phyloP scores from a whole-genome alignment of 805 yeast genomes.

The Kockiozyma suomiensis region DNA sequence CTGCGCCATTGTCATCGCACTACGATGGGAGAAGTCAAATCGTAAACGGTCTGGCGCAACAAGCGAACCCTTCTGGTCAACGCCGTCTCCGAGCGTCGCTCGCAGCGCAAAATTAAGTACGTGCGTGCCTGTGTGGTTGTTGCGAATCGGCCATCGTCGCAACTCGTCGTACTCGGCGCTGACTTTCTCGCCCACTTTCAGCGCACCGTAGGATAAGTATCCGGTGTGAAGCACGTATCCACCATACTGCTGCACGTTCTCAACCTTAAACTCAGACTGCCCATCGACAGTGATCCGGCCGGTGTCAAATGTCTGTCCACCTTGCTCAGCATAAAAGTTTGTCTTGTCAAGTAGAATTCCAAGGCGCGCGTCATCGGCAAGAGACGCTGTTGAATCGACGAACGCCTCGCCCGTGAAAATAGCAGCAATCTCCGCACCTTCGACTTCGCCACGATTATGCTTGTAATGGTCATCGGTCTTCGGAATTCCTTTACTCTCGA shows the following conservation, averaged over 20 bases:
- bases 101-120: slow-evolving; percentile 86
- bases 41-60: slow-evolving; percentile 95
- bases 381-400: slow-evolving; percentile 49
- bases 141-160: slow-evolving; percentile 94
- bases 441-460: slow-evolving; percentile 68
- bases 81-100: slow-evolving; percentile 79
- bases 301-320: slow-evolving; percentile 97
- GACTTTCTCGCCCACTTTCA: slow-evolving; percentile 67
- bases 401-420: slow-evolving; percentile 64
- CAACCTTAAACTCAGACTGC: slow-evolving; percentile 80
- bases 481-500: slow-evolving; percentile 61
- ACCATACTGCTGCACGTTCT: slow-evolving; percentile 87
- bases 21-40: slow-evolving; percentile 94
- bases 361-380: slow-evolving; percentile 54
- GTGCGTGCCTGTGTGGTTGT: slow-evolving; percentile 98
- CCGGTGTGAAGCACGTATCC: slow-evolving; percentile 98
- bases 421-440: slow-evolving; percentile 64
- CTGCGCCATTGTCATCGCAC: slow-evolving; percentile 73
- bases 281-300: slow-evolving; percentile 93
- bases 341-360: slow-evolving; percentile 89
- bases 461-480: slow-evolving; percentile 84
- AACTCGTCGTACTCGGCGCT: slow-evolving; percentile 88
- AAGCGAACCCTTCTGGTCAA: slow-evolving; percentile 95
- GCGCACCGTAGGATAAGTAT: slow-evolving; percentile 69
- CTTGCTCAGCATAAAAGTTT: slow-evolving; percentile 97